Conservation (phyloP, 176 grass and related monocot species). For the Alloteropsis semialata region DNA sequence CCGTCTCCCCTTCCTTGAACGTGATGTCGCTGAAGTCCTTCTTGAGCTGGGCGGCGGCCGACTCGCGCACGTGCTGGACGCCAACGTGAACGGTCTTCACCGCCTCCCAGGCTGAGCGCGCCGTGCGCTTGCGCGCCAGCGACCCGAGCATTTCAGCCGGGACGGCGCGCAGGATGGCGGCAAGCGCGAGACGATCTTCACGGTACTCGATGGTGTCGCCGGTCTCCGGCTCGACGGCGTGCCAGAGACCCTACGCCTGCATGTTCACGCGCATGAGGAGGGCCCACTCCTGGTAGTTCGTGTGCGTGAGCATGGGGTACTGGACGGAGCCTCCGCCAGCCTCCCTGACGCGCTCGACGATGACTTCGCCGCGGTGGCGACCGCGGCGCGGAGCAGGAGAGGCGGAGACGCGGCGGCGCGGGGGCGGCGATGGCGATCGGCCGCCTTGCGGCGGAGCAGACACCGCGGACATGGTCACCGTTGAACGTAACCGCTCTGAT, state of each 20-base stretch:
- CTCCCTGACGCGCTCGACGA: neutral
- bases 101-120: too few species aligned
- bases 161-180: neutral
- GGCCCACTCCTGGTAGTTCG: neutral
- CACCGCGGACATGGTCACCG: neutral
- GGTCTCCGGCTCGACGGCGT: neutral
- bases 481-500: neutral
- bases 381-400: neutral
- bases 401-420: too few species aligned
- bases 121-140: neutral
- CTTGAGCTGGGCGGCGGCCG: neutral
- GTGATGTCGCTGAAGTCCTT: neutral
- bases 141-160: neutral
- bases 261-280: neutral
- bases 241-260: too few species aligned
- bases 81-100: too few species aligned
- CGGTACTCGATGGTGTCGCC: neutral
- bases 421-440: neutral
- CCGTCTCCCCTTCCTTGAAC: neutral
- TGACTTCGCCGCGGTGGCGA: neutral
- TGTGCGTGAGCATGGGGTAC: neutral
- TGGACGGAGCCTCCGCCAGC: neutral
- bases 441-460: neutral
- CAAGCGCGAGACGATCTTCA: neutral
- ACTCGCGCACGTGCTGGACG: neutral